Evolutionary conservation across 257 asterid genomes (phyloP).

Genomic region (Fraxinus pennsylvanica): DNA sequence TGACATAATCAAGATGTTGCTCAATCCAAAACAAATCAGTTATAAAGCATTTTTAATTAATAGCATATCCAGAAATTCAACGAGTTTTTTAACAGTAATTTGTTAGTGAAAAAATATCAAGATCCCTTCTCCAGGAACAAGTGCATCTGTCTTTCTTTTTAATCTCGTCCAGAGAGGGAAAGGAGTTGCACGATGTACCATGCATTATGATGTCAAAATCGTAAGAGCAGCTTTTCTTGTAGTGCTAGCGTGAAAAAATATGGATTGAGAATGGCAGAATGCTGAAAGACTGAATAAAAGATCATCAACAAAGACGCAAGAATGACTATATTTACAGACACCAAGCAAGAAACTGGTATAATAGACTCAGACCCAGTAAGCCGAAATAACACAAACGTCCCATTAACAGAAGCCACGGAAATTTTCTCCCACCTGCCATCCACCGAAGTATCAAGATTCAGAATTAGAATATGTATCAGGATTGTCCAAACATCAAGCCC

Average conservation of each 20-base stretch:
- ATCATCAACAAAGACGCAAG: neutral
- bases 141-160: neutral
- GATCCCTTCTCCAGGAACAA: neutral
- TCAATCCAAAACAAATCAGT: no score
- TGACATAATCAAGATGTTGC: no score
- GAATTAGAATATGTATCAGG: conserved; percentile 23
- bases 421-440: conserved; percentile 70
- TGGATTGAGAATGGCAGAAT: neutral
- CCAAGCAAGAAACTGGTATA: conserved; percentile 40
- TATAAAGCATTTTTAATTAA: no score
- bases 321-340: conserved; percentile 38
- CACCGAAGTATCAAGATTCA: conserved; percentile 36
- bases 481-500: neutral
- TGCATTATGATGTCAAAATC: neutral
- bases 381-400: conserved; percentile 13
- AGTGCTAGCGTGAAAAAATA: neutral
- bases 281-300: neutral
- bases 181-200: neutral
- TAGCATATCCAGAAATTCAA: neutral
- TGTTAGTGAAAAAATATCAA: conserved; percentile 1
- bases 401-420: conserved; percentile 15
- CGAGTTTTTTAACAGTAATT: neutral
- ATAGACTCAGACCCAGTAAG: conserved; percentile 28
- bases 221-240: neutral
- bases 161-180: neutral